phyloP scores from a whole-genome alignment of 2,329 filamentous ascomycete genomes.

The Neonectria magnoliae region DNA sequence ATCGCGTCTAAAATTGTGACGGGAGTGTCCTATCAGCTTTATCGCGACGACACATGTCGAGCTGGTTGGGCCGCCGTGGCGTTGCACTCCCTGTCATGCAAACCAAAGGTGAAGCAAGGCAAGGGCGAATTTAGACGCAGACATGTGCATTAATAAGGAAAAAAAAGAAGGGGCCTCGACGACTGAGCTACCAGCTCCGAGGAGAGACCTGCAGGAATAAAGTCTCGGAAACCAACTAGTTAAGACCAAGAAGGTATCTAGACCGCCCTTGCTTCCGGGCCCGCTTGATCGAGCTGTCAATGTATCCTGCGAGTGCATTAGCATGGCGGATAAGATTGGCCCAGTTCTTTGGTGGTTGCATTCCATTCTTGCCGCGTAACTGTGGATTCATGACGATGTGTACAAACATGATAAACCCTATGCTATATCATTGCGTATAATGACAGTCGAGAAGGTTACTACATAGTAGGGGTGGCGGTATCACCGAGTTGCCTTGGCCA shows the following conservation, averaged over 20 bases:
- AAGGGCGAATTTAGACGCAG: not conserved
- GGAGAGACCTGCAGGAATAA: constrained; percentile 11
- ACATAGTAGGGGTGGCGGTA: not conserved
- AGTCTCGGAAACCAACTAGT: not conserved
- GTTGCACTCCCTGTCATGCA: not conserved
- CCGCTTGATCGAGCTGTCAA: constrained; percentile 6
- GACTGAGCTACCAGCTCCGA: constrained; percentile 10
- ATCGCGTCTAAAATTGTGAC: not conserved
- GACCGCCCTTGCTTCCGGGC: constrained; percentile 17
- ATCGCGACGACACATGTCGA: constrained; percentile 2
- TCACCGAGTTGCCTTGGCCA: not conserved
- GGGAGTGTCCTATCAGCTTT: constrained; percentile 8
- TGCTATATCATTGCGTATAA: constrained; percentile 8
- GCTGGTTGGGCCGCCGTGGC: constrained; percentile 16
- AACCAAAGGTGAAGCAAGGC: constrained; percentile 1
- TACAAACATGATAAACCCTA: constrained; percentile 9
- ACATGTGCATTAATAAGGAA: not conserved
- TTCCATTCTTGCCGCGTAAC: not conserved
- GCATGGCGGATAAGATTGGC: constrained; percentile 4
- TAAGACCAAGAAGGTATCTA: constrained; percentile 9
- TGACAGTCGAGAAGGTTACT: constrained; percentile 1
- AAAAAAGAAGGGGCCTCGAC: not conserved
- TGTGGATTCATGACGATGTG: constrained; percentile 1
- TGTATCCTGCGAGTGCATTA: constrained; percentile 11
- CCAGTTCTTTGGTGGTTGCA: not conserved